Evolutionary conservation across 1,139 yeast genomes (phyloP).

Genomic region (Yamadazyma friedrichii): DNA sequence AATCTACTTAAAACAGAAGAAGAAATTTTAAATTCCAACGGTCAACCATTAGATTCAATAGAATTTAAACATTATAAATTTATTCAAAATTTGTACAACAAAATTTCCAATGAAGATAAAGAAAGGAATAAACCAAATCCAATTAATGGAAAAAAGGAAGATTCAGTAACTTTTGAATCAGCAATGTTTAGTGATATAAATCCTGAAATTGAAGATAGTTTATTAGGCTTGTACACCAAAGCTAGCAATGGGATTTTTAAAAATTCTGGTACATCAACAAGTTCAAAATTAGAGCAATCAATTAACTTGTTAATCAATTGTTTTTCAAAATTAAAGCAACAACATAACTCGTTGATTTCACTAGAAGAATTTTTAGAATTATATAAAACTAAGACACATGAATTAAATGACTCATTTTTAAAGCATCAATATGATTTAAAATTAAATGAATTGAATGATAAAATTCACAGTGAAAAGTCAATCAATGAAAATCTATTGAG

Average conservation of each 20-base stretch:
- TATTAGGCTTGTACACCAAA: conserved; percentile 55
- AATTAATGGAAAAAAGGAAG: conserved; percentile 10
- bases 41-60: conserved; percentile 17
- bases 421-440: conserved; percentile 23
- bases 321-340: conserved; percentile 37
- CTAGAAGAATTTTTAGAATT: conserved; percentile 30
- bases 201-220: conserved; percentile 58
- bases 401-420: conserved; percentile 28
- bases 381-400: conserved; percentile 28
- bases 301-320: conserved; percentile 28
- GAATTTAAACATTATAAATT: conserved; percentile 46
- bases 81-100: conserved; percentile 37
- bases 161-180: conserved; percentile 47
- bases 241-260: conserved; percentile 62
- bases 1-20: conserved; percentile 20
- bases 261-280: conserved; percentile 58
- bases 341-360: conserved; percentile 30
- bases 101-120: conserved; percentile 9
- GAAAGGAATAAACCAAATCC: not conserved
- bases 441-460: conserved; percentile 20
- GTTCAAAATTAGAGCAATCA: conserved; percentile 48
- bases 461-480: conserved; percentile 20
- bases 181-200: conserved; percentile 79
- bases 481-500: conserved; percentile 20
- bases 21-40: conserved; percentile 6